Percentiles rank a stretch among this genome's conserved stretches.
Conservation (phyloP, 495 filamentous ascomycete genomes). For the Tetracladium setigerum region DNA sequence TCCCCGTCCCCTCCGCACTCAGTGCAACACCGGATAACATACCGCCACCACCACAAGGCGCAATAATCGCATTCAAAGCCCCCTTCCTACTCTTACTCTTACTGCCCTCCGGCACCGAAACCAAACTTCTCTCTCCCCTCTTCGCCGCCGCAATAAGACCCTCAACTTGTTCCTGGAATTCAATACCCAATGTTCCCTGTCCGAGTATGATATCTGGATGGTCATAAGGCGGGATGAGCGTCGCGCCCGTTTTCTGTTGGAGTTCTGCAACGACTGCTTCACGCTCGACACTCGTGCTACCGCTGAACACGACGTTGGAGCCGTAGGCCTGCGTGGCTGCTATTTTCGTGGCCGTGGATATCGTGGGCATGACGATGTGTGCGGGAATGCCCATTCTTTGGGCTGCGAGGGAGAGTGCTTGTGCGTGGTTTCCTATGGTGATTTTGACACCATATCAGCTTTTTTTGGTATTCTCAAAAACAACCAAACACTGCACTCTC, state of each 20-base stretch:
- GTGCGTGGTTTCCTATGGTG: conserved; percentile 88
- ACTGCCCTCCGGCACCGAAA: conserved; percentile 6
- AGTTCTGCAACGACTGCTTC: conserved; percentile 67
- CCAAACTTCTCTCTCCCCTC: conserved; percentile 4
- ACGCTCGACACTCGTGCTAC: conserved; percentile 70
- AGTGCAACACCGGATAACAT: conserved; percentile 79
- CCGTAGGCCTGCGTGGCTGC: conserved; percentile 70
- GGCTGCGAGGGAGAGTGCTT: conserved; percentile 86
- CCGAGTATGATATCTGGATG: conserved; percentile 86
- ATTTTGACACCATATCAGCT: too few relatives aligned
- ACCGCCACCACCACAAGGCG: conserved; percentile 84
- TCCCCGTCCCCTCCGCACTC: conserved; percentile 56
- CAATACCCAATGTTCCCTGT: conserved; percentile 83
- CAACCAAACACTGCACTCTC: background rate
- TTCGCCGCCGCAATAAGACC: conserved; percentile 32
- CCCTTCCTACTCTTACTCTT: conserved; percentile 10
- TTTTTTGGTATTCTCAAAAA: too few relatives aligned
- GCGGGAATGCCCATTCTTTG: conserved; percentile 50
- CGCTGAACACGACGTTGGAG: conserved; percentile 74
- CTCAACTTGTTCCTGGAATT: conserved; percentile 64
- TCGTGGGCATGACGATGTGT: conserved; percentile 84
- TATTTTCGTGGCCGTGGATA: conserved; percentile 79
- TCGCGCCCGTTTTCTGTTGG: conserved; percentile 59
- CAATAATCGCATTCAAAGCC: conserved; percentile 68
- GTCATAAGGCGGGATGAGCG: conserved; percentile 83